Conservation (phyloP, 768 basidiomycete species). For the Phallus indusiatus region DNA sequence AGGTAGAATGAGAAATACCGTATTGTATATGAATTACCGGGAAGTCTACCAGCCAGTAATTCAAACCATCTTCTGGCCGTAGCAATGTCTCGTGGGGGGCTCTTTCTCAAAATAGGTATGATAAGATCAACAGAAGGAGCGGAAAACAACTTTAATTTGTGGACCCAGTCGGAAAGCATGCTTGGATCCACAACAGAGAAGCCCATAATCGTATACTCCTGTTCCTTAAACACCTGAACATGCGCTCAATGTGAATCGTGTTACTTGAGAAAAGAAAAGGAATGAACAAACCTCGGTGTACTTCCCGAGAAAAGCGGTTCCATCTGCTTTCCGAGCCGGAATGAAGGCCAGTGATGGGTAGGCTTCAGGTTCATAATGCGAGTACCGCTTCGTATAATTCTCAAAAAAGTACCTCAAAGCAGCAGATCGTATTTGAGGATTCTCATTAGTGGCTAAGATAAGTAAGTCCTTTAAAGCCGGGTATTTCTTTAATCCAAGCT, state of each 20-base stretch:
- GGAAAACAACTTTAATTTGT: slow-evolving; percentile 58
- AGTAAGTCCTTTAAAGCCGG: slow-evolving; percentile 64
- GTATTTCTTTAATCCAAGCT: slow-evolving; percentile 55
- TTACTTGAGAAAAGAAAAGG: not conserved
- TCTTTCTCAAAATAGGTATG: slow-evolving; percentile 45
- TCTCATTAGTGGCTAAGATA: slow-evolving; percentile 51
- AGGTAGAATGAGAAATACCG: not conserved
- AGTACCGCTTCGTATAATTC: slow-evolving; percentile 53
- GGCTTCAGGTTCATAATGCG: slow-evolving; percentile 43
- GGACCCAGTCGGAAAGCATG: slow-evolving; percentile 39
- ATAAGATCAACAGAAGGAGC: slow-evolving; percentile 60
- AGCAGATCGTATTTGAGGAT: slow-evolving; percentile 37
- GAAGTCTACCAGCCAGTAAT: slow-evolving; percentile 51
- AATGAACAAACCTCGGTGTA: slow-evolving; percentile 47
- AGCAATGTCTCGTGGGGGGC: slow-evolving; percentile 44
- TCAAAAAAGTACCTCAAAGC: slow-evolving; percentile 81
- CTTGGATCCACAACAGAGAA: slow-evolving; percentile 57
- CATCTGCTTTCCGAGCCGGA: slow-evolving; percentile 52
- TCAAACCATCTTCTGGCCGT: slow-evolving; percentile 61
- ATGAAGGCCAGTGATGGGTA: slow-evolving; percentile 64
- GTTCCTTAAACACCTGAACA: slow-evolving; percentile 58
- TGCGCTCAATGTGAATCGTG: not conserved
- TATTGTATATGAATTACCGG: slow-evolving; percentile 34
- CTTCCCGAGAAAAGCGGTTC: slow-evolving; percentile 42
- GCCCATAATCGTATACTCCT: slow-evolving; percentile 65